Conservation (phyloP, 1,284 basidiomycete species). For the Trichosporon sp. region DNA sequence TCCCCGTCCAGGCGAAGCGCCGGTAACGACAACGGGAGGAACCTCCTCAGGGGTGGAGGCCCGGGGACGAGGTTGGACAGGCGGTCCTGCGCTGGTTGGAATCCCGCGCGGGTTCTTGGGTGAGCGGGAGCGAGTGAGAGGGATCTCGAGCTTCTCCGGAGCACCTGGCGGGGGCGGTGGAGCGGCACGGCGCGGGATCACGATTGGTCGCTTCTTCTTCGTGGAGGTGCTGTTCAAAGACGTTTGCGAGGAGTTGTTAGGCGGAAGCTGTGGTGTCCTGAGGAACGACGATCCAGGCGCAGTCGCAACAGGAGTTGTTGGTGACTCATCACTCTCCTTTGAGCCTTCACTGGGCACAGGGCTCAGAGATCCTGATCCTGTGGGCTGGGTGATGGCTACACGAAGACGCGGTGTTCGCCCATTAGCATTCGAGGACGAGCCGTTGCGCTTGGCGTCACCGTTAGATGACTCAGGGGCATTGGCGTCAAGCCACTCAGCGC, state of each 20-base stretch:
- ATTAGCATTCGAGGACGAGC: not conserved
- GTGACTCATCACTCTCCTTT: not conserved
- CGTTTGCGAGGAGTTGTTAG: not conserved
- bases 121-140: constrained; percentile 2
- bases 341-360: constrained; percentile 1
- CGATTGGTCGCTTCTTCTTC: constrained; percentile 31
- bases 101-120: not conserved
- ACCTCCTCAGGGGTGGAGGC: not conserved
- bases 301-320: not conserved
- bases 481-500: constrained; percentile 45
- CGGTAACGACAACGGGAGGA: not conserved
- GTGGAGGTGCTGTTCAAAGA: constrained; percentile 5
- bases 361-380: not conserved
- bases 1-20: not conserved
- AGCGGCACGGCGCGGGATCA: constrained; percentile 34
- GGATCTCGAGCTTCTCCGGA: not conserved
- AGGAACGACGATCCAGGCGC: not conserved
- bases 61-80: not conserved
- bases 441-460: constrained; percentile 17
- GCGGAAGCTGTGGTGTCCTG: not conserved
- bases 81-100: not conserved
- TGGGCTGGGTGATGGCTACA: not conserved
- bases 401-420: constrained; percentile 9
- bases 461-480: constrained; percentile 30
- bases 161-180: constrained; percentile 31